Conservation (phyloP, 2,329 filamentous ascomycete species). For the Hawksworthiomyces lignivorus region DNA sequence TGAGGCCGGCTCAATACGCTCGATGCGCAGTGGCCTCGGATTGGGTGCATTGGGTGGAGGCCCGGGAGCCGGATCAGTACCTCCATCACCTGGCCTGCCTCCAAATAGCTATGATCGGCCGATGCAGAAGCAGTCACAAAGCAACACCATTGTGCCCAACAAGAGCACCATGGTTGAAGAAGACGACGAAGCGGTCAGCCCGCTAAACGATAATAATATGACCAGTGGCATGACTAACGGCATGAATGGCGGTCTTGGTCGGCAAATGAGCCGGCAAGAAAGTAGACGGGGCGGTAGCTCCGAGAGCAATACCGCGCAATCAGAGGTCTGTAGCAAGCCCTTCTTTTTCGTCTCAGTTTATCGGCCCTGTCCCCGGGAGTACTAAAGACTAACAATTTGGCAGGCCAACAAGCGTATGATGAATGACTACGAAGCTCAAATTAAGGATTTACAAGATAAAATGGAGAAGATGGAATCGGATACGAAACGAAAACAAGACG, state of each 20-base stretch:
- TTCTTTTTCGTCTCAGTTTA: background rate
- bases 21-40: conserved; percentile 24
- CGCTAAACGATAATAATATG: conserved; percentile 28
- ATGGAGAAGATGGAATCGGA: conserved; percentile 62
- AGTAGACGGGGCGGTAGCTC: conserved; percentile 30
- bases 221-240: conserved; percentile 52
- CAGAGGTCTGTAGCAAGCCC: conserved; percentile 27
- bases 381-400: background rate
- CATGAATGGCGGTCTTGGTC: conserved; percentile 31
- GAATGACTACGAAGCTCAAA: conserved; percentile 71
- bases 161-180: conserved; percentile 98
- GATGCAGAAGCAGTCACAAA: conserved; percentile 82
- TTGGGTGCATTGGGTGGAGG: conserved; percentile 15
- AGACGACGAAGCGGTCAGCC: conserved; percentile 57
- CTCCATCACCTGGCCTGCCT: conserved; percentile 50
- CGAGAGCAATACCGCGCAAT: conserved; percentile 26
- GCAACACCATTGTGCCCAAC: conserved; percentile 93
- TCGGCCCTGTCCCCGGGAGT: background rate
- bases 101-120: conserved; percentile 66
- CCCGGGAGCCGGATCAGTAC: conserved; percentile 30
- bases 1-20: conserved; percentile 54
- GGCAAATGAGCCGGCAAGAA: conserved; percentile 21
- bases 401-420: conserved; percentile 41
- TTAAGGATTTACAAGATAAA: conserved; percentile 67
- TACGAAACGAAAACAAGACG: conserved; percentile 64